Evolutionary conservation across 805 yeast genomes (phyloP).

Genomic region (Lachancea mirantina): DNA sequence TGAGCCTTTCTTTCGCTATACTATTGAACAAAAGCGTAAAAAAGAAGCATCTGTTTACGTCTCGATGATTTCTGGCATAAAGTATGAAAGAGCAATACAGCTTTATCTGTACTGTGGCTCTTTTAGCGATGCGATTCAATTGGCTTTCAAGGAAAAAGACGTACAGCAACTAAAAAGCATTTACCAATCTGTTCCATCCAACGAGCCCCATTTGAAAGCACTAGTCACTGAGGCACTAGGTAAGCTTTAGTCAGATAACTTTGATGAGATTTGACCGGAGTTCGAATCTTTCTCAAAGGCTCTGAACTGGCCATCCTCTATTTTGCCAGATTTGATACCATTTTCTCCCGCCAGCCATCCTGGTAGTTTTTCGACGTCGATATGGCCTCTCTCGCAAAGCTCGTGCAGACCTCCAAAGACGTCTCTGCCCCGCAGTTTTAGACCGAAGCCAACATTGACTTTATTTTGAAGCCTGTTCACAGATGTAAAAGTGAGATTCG

Average conservation of each 20-base stretch:
- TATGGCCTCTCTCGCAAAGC: conserved; percentile 41
- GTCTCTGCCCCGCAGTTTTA: conserved; percentile 55
- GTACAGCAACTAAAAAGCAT: conserved; percentile 19
- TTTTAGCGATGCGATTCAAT: conserved; percentile 37
- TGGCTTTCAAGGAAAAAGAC: conserved; percentile 26
- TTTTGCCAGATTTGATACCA: conserved; percentile 44
- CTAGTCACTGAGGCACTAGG: conserved; percentile 18
- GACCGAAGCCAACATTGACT: conserved; percentile 20
- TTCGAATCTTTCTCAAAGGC: neutral
- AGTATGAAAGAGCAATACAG: conserved; percentile 41
- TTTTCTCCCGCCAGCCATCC: conserved; percentile 77
- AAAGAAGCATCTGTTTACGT: conserved; percentile 58
- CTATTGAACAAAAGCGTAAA: conserved; percentile 46
- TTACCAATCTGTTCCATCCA: conserved; percentile 20
- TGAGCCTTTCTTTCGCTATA: conserved; percentile 51
- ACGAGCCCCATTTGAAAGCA: conserved; percentile 21
- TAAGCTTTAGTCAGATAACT: no score
- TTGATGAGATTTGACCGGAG: conserved; percentile 2
- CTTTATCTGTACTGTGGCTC: conserved; percentile 50
- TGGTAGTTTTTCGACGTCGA: conserved; percentile 55
- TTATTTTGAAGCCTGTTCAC: conserved; percentile 27
- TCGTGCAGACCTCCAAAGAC: conserved; percentile 75
- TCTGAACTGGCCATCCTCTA: conserved; percentile 34
- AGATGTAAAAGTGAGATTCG: conserved; percentile 41
- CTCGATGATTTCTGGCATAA: conserved; percentile 39